These are phyloP conservation scores for Phytopythium vexans DNA, from an alignment of 352 stramenopile genomes.

Conservation along the genomic window DNA sequence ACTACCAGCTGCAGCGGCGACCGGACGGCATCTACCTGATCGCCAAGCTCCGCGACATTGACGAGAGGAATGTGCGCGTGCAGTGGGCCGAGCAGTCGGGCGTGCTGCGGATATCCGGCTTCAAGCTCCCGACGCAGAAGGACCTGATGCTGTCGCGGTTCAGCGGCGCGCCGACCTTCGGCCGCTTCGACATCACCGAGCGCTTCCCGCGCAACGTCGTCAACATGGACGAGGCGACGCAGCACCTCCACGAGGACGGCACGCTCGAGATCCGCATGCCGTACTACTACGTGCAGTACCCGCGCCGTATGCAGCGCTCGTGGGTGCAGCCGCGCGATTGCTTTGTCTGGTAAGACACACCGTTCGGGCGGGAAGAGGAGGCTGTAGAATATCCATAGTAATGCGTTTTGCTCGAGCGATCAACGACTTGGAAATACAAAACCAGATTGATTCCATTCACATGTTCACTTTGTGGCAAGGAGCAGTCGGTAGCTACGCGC, in stretches of 20 bases:
- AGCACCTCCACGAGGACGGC: slow-evolving; percentile 41
- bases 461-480: neutral
- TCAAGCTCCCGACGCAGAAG: slow-evolving; percentile 53
- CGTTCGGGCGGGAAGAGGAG: neutral
- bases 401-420: neutral
- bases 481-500: slow-evolving; percentile 2
- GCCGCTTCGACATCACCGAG: slow-evolving; percentile 64
- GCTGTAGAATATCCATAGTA: slow-evolving; percentile 4
- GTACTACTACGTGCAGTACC: slow-evolving; percentile 32
- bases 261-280: slow-evolving; percentile 59
- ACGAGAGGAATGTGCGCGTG: slow-evolving; percentile 34
- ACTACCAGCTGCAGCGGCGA: slow-evolving; percentile 56
- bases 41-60: slow-evolving; percentile 21
- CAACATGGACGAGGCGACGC: slow-evolving; percentile 50
- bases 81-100: slow-evolving; percentile 36
- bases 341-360: slow-evolving; percentile 28
- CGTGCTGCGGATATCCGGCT: slow-evolving; percentile 39
- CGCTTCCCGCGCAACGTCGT: slow-evolving; percentile 40
- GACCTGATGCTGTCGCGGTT: slow-evolving; percentile 53
- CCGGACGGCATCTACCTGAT: slow-evolving; percentile 43
- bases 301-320: slow-evolving; percentile 21
- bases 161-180: slow-evolving; percentile 51
- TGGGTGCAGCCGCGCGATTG: slow-evolving; percentile 36
- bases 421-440: neutral
- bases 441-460: neutral